These are phyloP conservation scores for Erodium moschatum DNA, from an alignment of 441 rosid species.

Conservation along the genomic window DNA sequence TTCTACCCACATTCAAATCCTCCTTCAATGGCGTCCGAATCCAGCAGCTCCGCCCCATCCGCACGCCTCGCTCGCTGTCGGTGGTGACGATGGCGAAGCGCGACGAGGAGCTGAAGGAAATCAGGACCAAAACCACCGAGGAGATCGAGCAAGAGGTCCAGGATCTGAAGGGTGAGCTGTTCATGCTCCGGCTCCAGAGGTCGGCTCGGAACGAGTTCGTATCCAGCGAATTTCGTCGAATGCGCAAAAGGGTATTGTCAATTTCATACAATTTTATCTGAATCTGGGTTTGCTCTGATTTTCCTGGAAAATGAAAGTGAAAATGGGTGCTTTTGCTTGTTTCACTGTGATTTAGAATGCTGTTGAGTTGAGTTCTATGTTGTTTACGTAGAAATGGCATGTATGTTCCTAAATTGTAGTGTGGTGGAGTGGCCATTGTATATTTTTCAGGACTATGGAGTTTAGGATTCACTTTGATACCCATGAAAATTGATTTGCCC, in stretches of 20 bases:
- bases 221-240: conserved; percentile 74
- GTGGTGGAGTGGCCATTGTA: too few species aligned
- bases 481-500: too few species aligned
- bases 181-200: conserved; percentile 79
- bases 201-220: conserved; percentile 80
- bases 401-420: too few species aligned
- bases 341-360: too few species aligned
- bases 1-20: conserved; percentile 25
- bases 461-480: too few species aligned
- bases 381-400: too few species aligned
- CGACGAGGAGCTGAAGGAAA: conserved; percentile 67
- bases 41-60: conserved; percentile 27
- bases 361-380: too few species aligned
- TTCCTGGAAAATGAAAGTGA: neutral
- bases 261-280: neutral
- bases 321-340: neutral
- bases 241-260: conserved; percentile 68
- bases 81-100: conserved; percentile 80
- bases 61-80: conserved; percentile 21
- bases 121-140: conserved; percentile 55
- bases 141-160: conserved; percentile 75
- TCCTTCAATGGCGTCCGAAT: conserved; percentile 45
- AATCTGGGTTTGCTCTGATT: conserved; percentile 7
- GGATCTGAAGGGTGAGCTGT: conserved; percentile 82
- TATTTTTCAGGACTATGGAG: too few species aligned